Evolutionary conservation across 1,284 basidiomycete species (phyloP).

Genomic region (Peniophora sp.): DNA sequence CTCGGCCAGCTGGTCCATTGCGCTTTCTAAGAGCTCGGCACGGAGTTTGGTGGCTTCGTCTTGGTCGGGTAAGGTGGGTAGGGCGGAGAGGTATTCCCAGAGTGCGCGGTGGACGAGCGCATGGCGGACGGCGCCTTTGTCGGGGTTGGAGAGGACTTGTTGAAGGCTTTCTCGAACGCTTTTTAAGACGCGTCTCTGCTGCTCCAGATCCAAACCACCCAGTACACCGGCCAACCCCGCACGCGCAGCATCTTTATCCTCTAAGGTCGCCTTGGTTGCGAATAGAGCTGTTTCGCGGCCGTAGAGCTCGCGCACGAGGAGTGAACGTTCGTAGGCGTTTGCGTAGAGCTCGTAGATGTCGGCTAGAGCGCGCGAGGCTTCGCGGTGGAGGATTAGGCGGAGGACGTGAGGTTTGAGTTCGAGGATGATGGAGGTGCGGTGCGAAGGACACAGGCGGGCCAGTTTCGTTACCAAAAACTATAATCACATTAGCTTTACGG

Average conservation of each 20-base stretch:
- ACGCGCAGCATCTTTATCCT: slow-evolving; percentile 55
- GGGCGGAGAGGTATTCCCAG: slow-evolving; percentile 66
- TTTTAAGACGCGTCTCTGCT: slow-evolving; percentile 56
- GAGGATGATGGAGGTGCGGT: slow-evolving; percentile 63
- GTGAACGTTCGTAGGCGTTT: slow-evolving; percentile 73
- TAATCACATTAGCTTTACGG: not conserved
- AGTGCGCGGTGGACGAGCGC: slow-evolving; percentile 78
- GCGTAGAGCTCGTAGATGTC: slow-evolving; percentile 84
- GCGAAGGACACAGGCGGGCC: slow-evolving; percentile 67
- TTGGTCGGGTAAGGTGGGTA: slow-evolving; percentile 45
- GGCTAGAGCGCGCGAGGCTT: slow-evolving; percentile 75
- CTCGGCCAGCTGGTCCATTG: slow-evolving; percentile 78
- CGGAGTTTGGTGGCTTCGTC: slow-evolving; percentile 55
- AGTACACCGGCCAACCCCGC: slow-evolving; percentile 62
- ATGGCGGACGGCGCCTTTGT: slow-evolving; percentile 81
- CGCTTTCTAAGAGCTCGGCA: slow-evolving; percentile 66
- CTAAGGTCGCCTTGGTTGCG: slow-evolving; percentile 44
- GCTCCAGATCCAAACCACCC: slow-evolving; percentile 54
- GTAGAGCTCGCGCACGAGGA: slow-evolving; percentile 81
- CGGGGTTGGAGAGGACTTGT: slow-evolving; percentile 81
- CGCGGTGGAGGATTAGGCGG: slow-evolving; percentile 72
- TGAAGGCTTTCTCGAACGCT: slow-evolving; percentile 67
- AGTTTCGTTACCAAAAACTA: slow-evolving; percentile 84
- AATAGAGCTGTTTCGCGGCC: slow-evolving; percentile 80
- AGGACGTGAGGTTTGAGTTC: slow-evolving; percentile 73